A percentile compares a stretch with the other conserved stretches of the same genome.
These are phyloP conservation scores for Myxozyma udenii DNA, from an alignment of 805 yeast species.

Conservation along the genomic window DNA sequence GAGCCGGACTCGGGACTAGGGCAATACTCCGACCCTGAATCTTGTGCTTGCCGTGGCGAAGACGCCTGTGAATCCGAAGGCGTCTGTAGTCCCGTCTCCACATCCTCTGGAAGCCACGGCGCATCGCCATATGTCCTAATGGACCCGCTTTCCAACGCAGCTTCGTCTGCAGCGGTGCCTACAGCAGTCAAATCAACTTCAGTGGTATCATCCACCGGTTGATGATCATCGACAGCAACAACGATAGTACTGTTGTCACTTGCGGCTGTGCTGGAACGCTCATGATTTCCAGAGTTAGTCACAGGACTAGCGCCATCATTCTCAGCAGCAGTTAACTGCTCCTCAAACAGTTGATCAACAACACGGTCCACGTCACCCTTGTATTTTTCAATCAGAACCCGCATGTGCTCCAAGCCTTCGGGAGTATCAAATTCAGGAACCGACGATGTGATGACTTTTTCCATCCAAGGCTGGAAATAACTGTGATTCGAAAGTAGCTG, in stretches of 20 bases:
- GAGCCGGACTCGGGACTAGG: conserved; percentile 1
- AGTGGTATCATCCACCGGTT: neutral
- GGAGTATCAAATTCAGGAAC: conserved; percentile 18
- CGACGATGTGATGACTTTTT: conserved; percentile 17
- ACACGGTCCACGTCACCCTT: conserved; percentile 24
- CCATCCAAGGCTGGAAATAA: conserved; percentile 29
- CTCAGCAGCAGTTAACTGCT: conserved; percentile 7
- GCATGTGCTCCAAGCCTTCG: conserved; percentile 4
- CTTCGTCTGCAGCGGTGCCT: neutral
- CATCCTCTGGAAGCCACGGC: neutral
- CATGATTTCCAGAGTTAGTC: neutral
- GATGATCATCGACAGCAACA: neutral
- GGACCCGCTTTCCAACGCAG: neutral
- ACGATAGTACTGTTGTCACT: neutral
- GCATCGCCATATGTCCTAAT: neutral
- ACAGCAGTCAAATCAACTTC: neutral
- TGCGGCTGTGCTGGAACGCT: neutral
- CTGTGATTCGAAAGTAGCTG: conserved; percentile 11
- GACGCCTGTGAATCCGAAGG: neutral
- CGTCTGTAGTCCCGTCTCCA: neutral
- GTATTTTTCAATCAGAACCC: conserved; percentile 22
- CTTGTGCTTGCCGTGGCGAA: conserved; percentile 2
- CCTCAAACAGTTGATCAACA: conserved; percentile 22
- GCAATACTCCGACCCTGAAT: conserved; percentile 1
- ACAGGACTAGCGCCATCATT: neutral